phyloP scores from a whole-genome alignment of 2,329 filamentous ascomycete species.

The Penicillium sp. region DNA sequence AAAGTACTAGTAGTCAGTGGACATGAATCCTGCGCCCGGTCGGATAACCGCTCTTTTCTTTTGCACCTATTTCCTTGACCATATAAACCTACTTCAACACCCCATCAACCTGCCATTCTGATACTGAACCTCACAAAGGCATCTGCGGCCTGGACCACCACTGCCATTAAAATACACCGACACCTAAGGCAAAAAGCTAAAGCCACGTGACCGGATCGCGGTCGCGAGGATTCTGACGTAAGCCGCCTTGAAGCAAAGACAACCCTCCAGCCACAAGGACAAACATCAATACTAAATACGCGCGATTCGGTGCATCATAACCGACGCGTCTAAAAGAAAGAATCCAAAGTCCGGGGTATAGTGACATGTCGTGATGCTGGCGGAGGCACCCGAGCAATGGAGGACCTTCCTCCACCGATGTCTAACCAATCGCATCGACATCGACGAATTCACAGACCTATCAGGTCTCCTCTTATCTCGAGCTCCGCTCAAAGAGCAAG shows the following conservation, averaged over 20 bases:
- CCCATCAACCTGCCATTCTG: too few relatives aligned
- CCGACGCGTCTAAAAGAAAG: not conserved
- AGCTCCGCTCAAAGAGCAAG: conserved; percentile 32
- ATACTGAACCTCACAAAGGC: too few relatives aligned
- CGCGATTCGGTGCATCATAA: not conserved
- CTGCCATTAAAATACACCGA: too few relatives aligned
- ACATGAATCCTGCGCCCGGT: not conserved
- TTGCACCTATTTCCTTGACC: not conserved
- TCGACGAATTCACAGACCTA: conserved; percentile 40
- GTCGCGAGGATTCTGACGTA: not conserved
- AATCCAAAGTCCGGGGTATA: not conserved
- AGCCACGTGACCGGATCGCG: not conserved
- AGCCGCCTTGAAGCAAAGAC: not conserved
- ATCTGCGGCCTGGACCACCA: too few relatives aligned
- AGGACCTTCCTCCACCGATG: conserved; percentile 39
- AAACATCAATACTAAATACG: not conserved
- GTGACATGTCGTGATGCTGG: conserved; percentile 20
- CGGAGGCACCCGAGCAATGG: conserved; percentile 38
- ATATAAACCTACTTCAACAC: not conserved
- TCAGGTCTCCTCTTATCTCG: conserved; percentile 36
- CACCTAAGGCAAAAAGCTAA: too few relatives aligned
- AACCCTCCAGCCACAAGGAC: not conserved
- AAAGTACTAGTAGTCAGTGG: not conserved
- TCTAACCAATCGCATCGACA: conserved; percentile 39
- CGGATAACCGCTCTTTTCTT: not conserved